phyloP scores from a whole-genome alignment of 1,284 basidiomycete genomes.

The Phylloporus sp. region DNA sequence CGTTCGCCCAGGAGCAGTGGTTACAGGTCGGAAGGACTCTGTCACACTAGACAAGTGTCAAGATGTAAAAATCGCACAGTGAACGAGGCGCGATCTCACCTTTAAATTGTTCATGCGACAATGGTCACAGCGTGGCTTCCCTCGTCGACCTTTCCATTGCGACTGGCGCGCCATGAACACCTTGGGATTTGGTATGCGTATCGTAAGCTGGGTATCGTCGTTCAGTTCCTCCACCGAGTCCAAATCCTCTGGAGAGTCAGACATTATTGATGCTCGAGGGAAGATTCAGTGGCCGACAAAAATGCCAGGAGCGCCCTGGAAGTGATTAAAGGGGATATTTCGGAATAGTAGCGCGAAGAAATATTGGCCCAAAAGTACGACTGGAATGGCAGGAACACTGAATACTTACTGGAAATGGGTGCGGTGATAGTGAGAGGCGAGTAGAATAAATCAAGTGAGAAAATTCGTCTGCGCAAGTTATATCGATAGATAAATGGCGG shows the following conservation, averaged over 20 bases:
- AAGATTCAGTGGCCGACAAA: slow-evolving; percentile 26
- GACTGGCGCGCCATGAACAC: slow-evolving; percentile 67
- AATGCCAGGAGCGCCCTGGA: slow-evolving; percentile 24
- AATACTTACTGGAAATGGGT: slow-evolving; percentile 22
- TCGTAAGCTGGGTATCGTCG: slow-evolving; percentile 68
- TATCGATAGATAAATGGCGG: slow-evolving; percentile 20
- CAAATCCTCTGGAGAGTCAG: slow-evolving; percentile 50
- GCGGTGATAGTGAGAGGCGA: slow-evolving; percentile 12
- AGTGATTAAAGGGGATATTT: slow-evolving; percentile 19
- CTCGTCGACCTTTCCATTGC: slow-evolving; percentile 74
- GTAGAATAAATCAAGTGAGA: slow-evolving; percentile 20
- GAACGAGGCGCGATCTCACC: slow-evolving; percentile 47
- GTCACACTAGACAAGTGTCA: slow-evolving; percentile 60
- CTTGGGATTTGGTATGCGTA: slow-evolving; percentile 67
- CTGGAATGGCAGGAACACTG: slow-evolving; percentile 14
- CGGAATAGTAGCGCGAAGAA: slow-evolving; percentile 13
- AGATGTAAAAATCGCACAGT: slow-evolving; percentile 13
- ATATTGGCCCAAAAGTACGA: slow-evolving; percentile 19
- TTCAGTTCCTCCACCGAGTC: slow-evolving; percentile 54
- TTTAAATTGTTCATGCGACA: slow-evolving; percentile 76
- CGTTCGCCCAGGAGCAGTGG: slow-evolving; percentile 70
- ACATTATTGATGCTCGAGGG: slow-evolving; percentile 36
- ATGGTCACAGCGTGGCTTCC: slow-evolving; percentile 75
- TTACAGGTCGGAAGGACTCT: slow-evolving; percentile 75
- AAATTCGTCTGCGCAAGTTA: slow-evolving; percentile 14